phyloP scores from a whole-genome alignment of 768 basidiomycete species.

The Strobilomyces dryophilus region DNA sequence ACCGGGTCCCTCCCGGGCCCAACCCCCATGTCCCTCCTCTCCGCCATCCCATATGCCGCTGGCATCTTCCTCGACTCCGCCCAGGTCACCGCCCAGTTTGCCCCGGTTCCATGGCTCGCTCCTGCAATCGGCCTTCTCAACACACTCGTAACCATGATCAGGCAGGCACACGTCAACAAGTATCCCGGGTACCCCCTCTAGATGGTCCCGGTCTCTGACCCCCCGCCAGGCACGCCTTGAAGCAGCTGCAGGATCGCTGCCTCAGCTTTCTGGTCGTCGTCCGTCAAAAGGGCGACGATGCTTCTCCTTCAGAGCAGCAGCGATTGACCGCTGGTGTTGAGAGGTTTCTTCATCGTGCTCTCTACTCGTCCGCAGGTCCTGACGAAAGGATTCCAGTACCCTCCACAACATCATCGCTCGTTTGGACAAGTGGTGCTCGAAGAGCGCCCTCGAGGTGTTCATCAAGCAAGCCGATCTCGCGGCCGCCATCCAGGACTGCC shows the following conservation, averaged over 20 bases:
- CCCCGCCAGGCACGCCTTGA: conserved; percentile 36
- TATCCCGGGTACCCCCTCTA: conserved; percentile 13
- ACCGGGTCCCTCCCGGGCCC: neutral
- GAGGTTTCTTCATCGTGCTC: conserved; percentile 19
- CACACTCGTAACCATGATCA: conserved; percentile 43
- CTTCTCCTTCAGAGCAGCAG: conserved; percentile 28
- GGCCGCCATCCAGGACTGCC: conserved; percentile 42
- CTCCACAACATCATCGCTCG: conserved; percentile 34
- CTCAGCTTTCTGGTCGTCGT: conserved; percentile 39
- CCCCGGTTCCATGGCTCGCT: conserved; percentile 45
- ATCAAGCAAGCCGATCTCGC: conserved; percentile 42
- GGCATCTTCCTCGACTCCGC: conserved; percentile 24
- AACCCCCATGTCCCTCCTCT: conserved; percentile 12
- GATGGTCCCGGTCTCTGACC: conserved; percentile 3
- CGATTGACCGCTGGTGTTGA: conserved; percentile 32
- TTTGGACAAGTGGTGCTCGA: conserved; percentile 44
- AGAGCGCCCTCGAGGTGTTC: conserved; percentile 39
- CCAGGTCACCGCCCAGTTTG: conserved; percentile 44
- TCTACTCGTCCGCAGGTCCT: conserved; percentile 1
- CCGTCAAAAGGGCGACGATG: conserved; percentile 30
- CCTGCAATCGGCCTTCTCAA: conserved; percentile 40
- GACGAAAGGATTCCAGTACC: conserved; percentile 19
- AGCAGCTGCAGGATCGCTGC: conserved; percentile 45
- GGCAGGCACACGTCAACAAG: conserved; percentile 48
- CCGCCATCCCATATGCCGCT: conserved; percentile 10